Conservation (phyloP, 2,329 filamentous ascomycete genomes). For the Botrytis byssoidea region DNA sequence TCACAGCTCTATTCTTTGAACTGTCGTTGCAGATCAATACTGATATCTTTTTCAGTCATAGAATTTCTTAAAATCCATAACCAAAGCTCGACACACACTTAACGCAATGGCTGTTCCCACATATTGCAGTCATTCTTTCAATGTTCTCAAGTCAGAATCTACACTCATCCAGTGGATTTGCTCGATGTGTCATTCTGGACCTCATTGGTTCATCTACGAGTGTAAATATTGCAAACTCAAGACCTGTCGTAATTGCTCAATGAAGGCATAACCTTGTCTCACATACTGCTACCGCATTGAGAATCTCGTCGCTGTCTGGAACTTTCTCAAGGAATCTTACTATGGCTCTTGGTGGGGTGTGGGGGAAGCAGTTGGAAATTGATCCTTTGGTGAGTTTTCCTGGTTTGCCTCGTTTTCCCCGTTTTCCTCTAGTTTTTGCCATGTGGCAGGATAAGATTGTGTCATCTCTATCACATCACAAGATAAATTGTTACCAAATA, state of each 20-base stretch:
- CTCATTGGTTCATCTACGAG: conserved; percentile 67
- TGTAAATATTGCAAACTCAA: conserved; percentile 68
- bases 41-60: conserved; percentile 8
- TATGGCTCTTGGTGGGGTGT: conserved; percentile 9
- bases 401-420: neutral
- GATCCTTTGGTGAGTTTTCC: conserved; percentile 1
- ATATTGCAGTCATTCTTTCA: conserved; percentile 61
- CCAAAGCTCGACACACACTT: neutral
- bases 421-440: neutral
- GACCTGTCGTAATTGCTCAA: conserved; percentile 56
- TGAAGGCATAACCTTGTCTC: conserved; percentile 32
- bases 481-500: neutral
- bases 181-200: conserved; percentile 61
- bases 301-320: neutral
- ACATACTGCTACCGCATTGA: neutral
- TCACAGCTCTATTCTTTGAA: neutral
- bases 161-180: conserved; percentile 66
- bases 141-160: conserved; percentile 65
- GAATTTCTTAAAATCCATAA: neutral
- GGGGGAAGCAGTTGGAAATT: neutral
- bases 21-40: neutral
- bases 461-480: neutral
- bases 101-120: conserved; percentile 51
- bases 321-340: neutral
- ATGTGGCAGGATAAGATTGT: neutral